Conservation (phyloP, 1,139 yeast genomes). For the Pneumocystis carinii region DNA sequence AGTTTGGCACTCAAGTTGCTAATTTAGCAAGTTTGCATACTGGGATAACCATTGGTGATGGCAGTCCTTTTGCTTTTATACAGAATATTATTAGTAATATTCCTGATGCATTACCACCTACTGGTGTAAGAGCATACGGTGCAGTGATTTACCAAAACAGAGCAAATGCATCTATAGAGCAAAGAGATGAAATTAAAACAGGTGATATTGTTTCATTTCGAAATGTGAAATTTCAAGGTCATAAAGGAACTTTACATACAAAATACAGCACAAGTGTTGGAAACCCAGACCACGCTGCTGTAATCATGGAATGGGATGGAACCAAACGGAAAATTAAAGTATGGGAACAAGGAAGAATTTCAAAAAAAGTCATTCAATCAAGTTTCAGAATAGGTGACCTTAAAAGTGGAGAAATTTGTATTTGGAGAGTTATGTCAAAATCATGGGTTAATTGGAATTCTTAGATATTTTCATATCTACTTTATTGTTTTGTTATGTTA, state of each 20-base stretch:
- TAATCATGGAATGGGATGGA: constrained; percentile 60
- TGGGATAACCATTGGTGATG: constrained; percentile 19
- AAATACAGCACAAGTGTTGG: constrained; percentile 34
- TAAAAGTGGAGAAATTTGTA: constrained; percentile 64
- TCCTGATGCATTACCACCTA: constrained; percentile 37
- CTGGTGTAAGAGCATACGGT: constrained; percentile 61
- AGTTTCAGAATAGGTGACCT: constrained; percentile 57
- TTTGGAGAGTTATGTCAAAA: constrained; percentile 57
- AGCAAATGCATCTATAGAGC: constrained; percentile 43
- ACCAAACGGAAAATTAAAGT: constrained; percentile 65
- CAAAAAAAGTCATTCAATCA: constrained; percentile 41
- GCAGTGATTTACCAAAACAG: constrained; percentile 50
- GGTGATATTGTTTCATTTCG: constrained; percentile 75
- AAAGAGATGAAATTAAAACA: constrained; percentile 50
- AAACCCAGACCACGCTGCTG: constrained; percentile 23
- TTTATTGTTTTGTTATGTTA: background rate
- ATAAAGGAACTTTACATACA: constrained; percentile 40
- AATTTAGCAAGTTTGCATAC: constrained; percentile 18
- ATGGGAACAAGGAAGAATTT: constrained; percentile 34
- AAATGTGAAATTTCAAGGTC: constrained; percentile 58
- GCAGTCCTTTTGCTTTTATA: constrained; percentile 25
- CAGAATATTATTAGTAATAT: constrained; percentile 22
- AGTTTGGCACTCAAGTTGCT: constrained; percentile 23
- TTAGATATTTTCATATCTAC: background rate
- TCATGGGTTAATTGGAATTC: constrained; percentile 46